These are phyloP conservation scores for Mycena venus DNA, from an alignment of 768 basidiomycete genomes.

Conservation along the genomic window DNA sequence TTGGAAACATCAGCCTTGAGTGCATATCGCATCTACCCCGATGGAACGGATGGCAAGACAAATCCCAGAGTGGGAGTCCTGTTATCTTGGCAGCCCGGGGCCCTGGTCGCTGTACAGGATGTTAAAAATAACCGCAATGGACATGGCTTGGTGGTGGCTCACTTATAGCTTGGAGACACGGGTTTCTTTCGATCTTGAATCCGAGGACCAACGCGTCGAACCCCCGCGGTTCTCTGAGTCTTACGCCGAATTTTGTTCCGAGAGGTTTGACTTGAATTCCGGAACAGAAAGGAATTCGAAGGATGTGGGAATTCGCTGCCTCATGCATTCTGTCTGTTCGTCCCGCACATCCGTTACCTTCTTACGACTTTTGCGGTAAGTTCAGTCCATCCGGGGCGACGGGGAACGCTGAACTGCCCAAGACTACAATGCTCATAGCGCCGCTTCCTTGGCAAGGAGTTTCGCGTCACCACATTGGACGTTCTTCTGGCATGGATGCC, in stretches of 20 bases:
- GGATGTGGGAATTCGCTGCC: not conserved
- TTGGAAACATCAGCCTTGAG: not conserved
- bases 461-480: not conserved
- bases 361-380: not conserved
- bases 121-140: no score
- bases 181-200: not conserved
- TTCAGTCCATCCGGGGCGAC: constrained; percentile 13
- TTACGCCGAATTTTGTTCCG: no score
- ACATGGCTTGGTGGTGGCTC: not conserved
- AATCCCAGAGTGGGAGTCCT: constrained; percentile 3
- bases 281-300: no score
- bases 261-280: not conserved
- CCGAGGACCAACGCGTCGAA: not conserved
- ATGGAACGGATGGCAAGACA: constrained; percentile 8
- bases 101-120: not conserved
- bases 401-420: constrained; percentile 15
- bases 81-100: not conserved
- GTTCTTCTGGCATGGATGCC: not conserved
- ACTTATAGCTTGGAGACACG: not conserved
- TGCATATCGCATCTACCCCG: constrained; percentile 1
- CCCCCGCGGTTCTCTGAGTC: not conserved
- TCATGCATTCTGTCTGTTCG: not conserved
- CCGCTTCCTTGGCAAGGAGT: not conserved
- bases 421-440: not conserved
- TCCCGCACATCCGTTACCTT: constrained; percentile 6